Conservation (phyloP, 352 stramenopile species). For the Phytophthora pseudosyringae region DNA sequence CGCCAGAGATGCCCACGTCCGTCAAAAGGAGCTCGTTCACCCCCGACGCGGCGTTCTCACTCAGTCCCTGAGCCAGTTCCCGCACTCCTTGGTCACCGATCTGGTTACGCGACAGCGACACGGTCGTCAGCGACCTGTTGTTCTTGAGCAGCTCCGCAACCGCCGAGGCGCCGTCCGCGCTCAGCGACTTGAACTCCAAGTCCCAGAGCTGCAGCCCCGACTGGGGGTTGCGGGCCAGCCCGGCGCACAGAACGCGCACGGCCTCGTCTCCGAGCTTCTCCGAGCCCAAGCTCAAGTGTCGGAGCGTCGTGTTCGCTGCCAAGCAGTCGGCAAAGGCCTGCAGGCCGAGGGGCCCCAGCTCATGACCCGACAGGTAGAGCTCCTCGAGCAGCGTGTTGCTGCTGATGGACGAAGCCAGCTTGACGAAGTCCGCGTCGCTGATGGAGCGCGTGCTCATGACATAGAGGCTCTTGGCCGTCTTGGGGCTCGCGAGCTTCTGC, state of each 20-base stretch:
- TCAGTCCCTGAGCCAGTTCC: constrained; percentile 45
- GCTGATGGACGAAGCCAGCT: constrained; percentile 59
- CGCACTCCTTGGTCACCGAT: constrained; percentile 54
- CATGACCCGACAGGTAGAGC: constrained; percentile 81
- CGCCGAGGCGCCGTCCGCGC: constrained; percentile 46
- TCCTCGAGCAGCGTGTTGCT: constrained; percentile 70
- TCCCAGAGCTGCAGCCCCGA: constrained; percentile 70
- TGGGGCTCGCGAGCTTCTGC: constrained; percentile 63
- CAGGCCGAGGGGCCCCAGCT: constrained; percentile 47
- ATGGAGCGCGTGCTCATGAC: constrained; percentile 78
- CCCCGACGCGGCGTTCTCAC: constrained; percentile 36
- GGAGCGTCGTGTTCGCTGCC: constrained; percentile 68
- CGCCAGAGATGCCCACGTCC: constrained; percentile 54
- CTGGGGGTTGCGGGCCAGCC: constrained; percentile 57
- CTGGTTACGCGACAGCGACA: constrained; percentile 72
- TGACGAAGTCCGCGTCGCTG: constrained; percentile 54
- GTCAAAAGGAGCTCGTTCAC: constrained; percentile 54
- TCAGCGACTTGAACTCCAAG: constrained; percentile 75
- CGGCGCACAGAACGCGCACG: constrained; percentile 51
- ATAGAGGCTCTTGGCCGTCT: constrained; percentile 71
- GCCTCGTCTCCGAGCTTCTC: constrained; percentile 62
- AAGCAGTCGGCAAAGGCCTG: constrained; percentile 71
- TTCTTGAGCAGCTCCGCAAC: constrained; percentile 60
- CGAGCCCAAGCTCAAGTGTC: constrained; percentile 70
- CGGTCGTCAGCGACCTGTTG: constrained; percentile 50